Evolutionary conservation across 176 grass and related monocot genomes (phyloP).

Genomic region (Pontederia crassipes): DNA sequence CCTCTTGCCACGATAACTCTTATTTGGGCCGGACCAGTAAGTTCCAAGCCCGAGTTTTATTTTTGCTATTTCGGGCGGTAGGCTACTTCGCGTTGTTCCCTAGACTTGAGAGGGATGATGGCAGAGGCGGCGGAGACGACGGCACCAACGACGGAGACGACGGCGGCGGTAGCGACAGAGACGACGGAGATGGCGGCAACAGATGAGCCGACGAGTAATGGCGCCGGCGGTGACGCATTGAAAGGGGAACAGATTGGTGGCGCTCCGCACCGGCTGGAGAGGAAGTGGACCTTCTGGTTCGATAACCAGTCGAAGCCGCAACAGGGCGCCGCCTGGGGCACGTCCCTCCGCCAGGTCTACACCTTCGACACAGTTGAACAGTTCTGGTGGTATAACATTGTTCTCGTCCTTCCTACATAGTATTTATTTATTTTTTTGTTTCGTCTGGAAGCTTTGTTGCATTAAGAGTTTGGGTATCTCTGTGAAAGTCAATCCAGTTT

Average conservation of each 20-base stretch:
- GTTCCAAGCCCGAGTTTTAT: too few species aligned
- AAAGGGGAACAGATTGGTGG: slow-evolving; percentile 6
- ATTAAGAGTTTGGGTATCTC: not conserved
- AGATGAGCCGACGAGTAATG: not conserved
- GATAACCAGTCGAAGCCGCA: slow-evolving; percentile 87
- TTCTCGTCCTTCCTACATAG: too few species aligned
- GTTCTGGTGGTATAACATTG: slow-evolving; percentile 63
- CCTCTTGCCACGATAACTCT: too few species aligned
- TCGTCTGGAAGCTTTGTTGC: slow-evolving; percentile 11
- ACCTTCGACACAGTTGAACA: slow-evolving; percentile 95
- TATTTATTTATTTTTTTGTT: slow-evolving; percentile 2
- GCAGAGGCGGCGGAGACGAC: too few species aligned
- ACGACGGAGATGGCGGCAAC: too few species aligned
- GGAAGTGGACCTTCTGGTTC: slow-evolving; percentile 96
- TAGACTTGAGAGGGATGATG: too few species aligned
- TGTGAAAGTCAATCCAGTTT: too few species aligned
- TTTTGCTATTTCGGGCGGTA: too few species aligned
- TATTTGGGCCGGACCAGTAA: too few species aligned
- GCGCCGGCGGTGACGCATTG: not conserved
- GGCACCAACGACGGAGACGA: too few species aligned
- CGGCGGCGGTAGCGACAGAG: too few species aligned
- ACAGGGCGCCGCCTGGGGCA: slow-evolving; percentile 87
- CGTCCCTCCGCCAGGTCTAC: slow-evolving; percentile 73
- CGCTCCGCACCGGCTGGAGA: slow-evolving; percentile 63
- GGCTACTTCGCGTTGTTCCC: too few species aligned